phyloP scores from a whole-genome alignment of 352 stramenopile genomes.

The Phytophthora niederhauseri region DNA sequence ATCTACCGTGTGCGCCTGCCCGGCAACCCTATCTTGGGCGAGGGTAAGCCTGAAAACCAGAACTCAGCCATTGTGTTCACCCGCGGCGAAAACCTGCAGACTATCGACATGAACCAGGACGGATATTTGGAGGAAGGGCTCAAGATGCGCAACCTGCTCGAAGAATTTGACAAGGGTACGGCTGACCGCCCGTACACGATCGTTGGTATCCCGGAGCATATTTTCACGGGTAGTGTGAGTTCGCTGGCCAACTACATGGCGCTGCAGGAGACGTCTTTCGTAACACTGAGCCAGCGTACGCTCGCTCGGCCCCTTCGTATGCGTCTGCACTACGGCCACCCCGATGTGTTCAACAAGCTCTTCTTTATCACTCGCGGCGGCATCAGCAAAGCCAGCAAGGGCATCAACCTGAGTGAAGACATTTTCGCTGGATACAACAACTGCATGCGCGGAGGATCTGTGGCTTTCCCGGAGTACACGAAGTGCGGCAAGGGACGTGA shows the following conservation, averaged over 20 bases:
- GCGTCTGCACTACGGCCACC: conserved; percentile 98
- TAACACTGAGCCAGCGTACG: conserved; percentile 98
- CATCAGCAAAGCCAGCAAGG: conserved; percentile 99
- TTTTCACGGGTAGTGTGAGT: conserved; percentile 99
- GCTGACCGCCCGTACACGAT: conserved; percentile 91
- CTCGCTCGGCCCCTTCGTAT: conserved; percentile 96
- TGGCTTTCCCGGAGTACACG: conserved; percentile 99
- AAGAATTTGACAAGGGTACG: conserved; percentile 95
- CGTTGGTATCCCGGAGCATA: conserved; percentile 98
- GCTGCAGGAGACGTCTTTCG: conserved; percentile 98
- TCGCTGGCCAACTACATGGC: conserved; percentile 99
- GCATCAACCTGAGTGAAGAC: conserved; percentile 99
- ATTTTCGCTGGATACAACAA: conserved; percentile 99
- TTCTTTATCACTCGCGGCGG: conserved; percentile 99
- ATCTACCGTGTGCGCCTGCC: conserved; percentile 98
- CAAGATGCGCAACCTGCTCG: conserved; percentile 99
- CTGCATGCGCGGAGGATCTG: conserved; percentile 95
- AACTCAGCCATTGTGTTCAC: conserved; percentile 99
- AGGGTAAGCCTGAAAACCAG: conserved; percentile 99
- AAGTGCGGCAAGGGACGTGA: conserved; percentile 99
- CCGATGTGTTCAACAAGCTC: conserved; percentile 99
- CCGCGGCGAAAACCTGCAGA: conserved; percentile 97
- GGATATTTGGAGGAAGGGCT: conserved; percentile 98
- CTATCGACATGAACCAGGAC: conserved; percentile 99
- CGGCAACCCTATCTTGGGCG: conserved; percentile 98